phyloP scores from a whole-genome alignment of 352 stramenopile genomes.

The Bremia lactucae region DNA sequence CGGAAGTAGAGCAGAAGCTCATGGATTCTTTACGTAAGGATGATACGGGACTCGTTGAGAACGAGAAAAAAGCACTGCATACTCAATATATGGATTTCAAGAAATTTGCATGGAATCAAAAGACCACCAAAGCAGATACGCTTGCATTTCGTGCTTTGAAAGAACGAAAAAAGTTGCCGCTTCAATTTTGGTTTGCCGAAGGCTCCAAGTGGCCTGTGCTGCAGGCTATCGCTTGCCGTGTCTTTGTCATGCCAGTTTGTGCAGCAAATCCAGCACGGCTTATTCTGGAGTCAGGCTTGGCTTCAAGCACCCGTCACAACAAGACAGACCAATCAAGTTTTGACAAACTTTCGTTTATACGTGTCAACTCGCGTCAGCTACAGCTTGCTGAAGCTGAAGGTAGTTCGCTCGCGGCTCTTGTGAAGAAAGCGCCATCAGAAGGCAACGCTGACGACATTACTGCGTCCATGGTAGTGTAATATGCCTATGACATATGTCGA shows the following conservation, averaged over 20 bases:
- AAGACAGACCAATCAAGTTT: conserved; percentile 5
- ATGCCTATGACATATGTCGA: too few species aligned
- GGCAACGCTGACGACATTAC: conserved; percentile 14
- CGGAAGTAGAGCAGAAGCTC: conserved; percentile 24
- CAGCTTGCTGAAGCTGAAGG: conserved; percentile 5
- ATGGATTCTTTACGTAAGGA: conserved; percentile 16
- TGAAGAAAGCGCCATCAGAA: conserved; percentile 4
- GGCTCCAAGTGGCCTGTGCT: conserved; percentile 35
- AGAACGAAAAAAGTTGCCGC: conserved; percentile 34
- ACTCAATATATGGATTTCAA: conserved; percentile 41
- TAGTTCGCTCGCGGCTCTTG: conserved; percentile 2
- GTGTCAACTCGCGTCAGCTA: conserved; percentile 20
- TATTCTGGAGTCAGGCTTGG: conserved; percentile 1
- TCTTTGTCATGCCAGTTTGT: conserved; percentile 29
- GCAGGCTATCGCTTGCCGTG: conserved; percentile 28
- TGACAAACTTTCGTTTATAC: conserved; percentile 27
- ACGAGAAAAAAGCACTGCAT: conserved; percentile 30
- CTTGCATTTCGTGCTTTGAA: conserved; percentile 34
- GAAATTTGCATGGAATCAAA: conserved; percentile 21
- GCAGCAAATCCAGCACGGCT: conserved; percentile 4
- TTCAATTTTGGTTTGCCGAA: conserved; percentile 49
- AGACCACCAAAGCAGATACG: conserved; percentile 19
- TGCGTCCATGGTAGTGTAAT: conserved; percentile 13
- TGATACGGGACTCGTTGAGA: conserved; percentile 7
- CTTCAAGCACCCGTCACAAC: conserved; percentile 6